A percentile compares a stretch with the other conserved stretches of the same genome.
These are phyloP conservation scores for Hortaea sp. DNA, from an alignment of 2,329 filamentous ascomycete species.

Conservation along the genomic window DNA sequence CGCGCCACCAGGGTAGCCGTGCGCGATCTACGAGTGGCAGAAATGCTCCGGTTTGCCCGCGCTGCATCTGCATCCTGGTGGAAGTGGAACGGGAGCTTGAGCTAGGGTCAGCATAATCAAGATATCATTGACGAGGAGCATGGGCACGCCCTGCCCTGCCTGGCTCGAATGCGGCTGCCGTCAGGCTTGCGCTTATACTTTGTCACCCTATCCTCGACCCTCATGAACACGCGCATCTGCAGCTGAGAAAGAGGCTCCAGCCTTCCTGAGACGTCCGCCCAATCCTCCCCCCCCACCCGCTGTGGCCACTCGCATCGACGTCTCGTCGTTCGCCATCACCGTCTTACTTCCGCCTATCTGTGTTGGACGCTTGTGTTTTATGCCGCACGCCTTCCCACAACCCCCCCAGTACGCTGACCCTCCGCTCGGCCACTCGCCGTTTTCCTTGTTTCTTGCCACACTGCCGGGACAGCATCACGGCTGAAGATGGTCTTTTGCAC, in stretches of 20 bases:
- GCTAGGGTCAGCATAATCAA: constrained; percentile 12
- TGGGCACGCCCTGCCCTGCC: constrained; percentile 3
- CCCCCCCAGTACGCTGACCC: neutral
- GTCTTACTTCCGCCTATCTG: neutral
- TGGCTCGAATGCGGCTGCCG: constrained; percentile 6
- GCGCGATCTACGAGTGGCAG: constrained; percentile 6
- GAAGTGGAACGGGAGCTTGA: constrained; percentile 7
- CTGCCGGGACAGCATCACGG: neutral
- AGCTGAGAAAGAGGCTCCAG: neutral
- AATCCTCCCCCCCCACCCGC: too few species aligned
- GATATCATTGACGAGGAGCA: constrained; percentile 14
- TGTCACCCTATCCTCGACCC: neutral
- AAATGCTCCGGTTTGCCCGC: constrained; percentile 5
- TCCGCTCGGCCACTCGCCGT: too few species aligned
- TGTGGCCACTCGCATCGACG: neutral
- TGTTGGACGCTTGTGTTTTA: neutral
- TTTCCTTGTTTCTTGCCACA: neutral
- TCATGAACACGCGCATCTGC: constrained; percentile 3
- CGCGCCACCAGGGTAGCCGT: neutral
- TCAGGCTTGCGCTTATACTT: constrained; percentile 11
- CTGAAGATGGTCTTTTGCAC: constrained; percentile 43
- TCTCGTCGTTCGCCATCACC: neutral
- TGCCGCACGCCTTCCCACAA: neutral
- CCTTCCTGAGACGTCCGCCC: neutral
- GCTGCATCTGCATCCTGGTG: constrained; percentile 2